phyloP scores from a whole-genome alignment of 1,284 basidiomycete species.

The Golubevia pallescens region DNA sequence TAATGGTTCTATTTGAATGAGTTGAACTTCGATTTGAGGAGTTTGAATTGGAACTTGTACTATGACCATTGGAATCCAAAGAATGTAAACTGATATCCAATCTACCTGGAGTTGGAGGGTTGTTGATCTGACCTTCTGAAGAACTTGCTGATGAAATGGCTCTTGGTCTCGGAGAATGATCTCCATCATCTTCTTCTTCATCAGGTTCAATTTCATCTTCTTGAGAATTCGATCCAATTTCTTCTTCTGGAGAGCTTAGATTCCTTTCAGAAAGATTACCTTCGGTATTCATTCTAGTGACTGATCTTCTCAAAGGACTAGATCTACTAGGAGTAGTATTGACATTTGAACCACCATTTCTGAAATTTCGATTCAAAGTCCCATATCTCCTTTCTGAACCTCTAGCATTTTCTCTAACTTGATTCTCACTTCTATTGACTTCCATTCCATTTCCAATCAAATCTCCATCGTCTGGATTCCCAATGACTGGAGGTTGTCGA shows the following conservation, averaged over 20 bases:
- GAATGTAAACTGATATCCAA: conserved; percentile 47
- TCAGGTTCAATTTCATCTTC: conserved; percentile 1
- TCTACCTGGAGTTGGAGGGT: conserved; percentile 47
- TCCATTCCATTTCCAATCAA: conserved; percentile 4
- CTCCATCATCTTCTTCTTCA: too few species aligned
- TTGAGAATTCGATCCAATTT: conserved; percentile 13
- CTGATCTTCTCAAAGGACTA: too few species aligned
- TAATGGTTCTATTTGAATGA: too few species aligned
- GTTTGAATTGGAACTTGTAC: too few species aligned
- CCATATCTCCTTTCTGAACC: background rate
- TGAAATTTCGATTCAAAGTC: background rate
- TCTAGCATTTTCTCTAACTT: background rate
- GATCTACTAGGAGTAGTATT: too few species aligned
- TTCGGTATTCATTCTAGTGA: background rate
- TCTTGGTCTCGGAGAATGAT: background rate
- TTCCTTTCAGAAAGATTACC: conserved; percentile 6
- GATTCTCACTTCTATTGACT: conserved; percentile 3
- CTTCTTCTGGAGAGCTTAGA: background rate
- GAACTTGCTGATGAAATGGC: background rate
- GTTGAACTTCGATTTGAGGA: too few species aligned
- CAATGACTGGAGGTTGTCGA: conserved; percentile 5
- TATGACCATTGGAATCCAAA: background rate
- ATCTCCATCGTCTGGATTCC: background rate
- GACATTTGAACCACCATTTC: too few species aligned
- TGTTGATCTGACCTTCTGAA: conserved; percentile 34